Base-by-base conservation (phyloP, 345 rosid genomes). In the Carallia pectinifolia region DNA sequence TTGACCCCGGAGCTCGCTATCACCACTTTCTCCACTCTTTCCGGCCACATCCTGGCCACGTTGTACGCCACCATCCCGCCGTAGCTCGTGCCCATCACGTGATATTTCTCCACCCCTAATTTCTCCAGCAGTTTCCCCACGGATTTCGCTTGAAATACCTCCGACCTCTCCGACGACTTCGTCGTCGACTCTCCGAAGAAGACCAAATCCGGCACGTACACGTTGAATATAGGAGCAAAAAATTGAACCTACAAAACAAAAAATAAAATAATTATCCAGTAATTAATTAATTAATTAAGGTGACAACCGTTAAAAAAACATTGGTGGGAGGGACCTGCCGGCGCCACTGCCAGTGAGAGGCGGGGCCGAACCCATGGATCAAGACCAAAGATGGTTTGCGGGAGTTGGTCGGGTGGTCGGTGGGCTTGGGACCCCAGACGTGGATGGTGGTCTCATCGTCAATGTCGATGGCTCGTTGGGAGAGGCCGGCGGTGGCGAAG, bases 1-100 rank as follows among this genome's bases (percentile, higher is more conserved):
- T 91, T 88, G 1, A 89, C 73, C 0, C 96, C 98, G 0, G 94
- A 91, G 81, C 96, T 93, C 7, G 96, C 98, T 0, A 93, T 69
- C 74, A 91, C 93, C 72, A 91, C 97, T 79, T 86, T 94, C 62
- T 79, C 89, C 60, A 91, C 90, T 77, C 76, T 90, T 50, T 85
- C 85, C 16, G 96, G 93, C 81, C 74, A 75, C 93, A 84, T 69
- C 74, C 60, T 86, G 16, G 95, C 98, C 87, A 90, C 34, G 27
- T 85, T 85, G 78, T 88, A 90, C n/a, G 96, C 88, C 52, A 94
- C 96, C 50, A 94, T 84, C 40, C 98, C 98, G 0, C 98, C 98
- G 47, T 93, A 93, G 79, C 98, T 94, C 7, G 97, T 94, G 23
- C 98, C 97, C 69, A 82, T 69, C 1, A 94, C 79, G 30, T 77